Conservation (phyloP, 305 asterid species). For the Euphrasia arctica region DNA sequence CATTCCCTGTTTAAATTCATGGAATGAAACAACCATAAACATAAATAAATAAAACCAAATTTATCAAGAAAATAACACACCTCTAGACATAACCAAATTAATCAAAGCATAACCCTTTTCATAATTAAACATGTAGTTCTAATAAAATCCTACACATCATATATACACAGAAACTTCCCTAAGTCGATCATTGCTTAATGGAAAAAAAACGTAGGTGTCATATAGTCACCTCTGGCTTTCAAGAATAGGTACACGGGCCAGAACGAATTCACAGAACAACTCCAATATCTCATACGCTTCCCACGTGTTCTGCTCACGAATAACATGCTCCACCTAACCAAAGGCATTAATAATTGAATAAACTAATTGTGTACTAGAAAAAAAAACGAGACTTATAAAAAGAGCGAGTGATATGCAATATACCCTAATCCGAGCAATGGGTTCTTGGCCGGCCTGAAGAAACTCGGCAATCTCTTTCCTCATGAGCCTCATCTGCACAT, state of each 20-base stretch:
- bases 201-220: not conserved
- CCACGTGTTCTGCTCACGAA: constrained; percentile 84
- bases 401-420: constrained; percentile 15
- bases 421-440: constrained; percentile 91
- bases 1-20: constrained; percentile 63
- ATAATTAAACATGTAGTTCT: no score
- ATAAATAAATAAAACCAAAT: constrained; percentile 2
- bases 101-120: no score
- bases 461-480: constrained; percentile 88
- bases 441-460: constrained; percentile 82
- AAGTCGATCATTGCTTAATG: no score
- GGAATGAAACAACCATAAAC: not conserved
- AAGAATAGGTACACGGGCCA: constrained; percentile 84
- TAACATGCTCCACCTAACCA: constrained; percentile 85
- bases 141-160: not conserved
- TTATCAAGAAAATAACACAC: not conserved
- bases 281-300: constrained; percentile 88
- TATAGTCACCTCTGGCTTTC: constrained; percentile 70
- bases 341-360: constrained; percentile 18
- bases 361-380: not conserved
- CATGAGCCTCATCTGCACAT: constrained; percentile 74
- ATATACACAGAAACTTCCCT: no score
- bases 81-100: no score
- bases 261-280: constrained; percentile 82
- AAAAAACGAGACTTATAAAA: constrained; percentile 23